phyloP scores from a whole-genome alignment of 805 yeast species.

The Candida xyloterini region DNA sequence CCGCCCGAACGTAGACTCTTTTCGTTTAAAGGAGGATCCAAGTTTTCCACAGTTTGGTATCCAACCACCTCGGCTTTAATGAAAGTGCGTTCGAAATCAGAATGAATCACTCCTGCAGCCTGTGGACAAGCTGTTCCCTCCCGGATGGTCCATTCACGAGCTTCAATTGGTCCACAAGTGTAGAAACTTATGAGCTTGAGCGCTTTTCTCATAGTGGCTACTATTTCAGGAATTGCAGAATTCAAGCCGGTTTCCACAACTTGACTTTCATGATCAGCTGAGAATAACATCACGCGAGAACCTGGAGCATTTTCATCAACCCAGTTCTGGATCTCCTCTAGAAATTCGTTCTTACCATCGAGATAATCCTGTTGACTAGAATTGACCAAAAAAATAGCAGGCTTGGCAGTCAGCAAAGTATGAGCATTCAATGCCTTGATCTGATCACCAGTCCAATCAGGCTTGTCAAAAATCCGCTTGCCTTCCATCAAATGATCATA shows the following conservation, averaged over 20 bases:
- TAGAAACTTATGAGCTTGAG: conserved; percentile 88
- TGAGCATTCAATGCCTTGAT: conserved; percentile 85
- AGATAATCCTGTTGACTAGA: conserved; percentile 84
- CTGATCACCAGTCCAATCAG: conserved; percentile 85
- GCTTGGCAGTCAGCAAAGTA: conserved; percentile 91
- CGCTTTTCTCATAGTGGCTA: conserved; percentile 81
- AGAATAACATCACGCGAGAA: conserved; percentile 36
- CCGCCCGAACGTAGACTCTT: conserved; percentile 81
- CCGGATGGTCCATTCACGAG: conserved; percentile 97
- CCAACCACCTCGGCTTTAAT: conserved; percentile 92
- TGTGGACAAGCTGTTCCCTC: conserved; percentile 93
- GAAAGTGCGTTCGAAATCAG: conserved; percentile 91
- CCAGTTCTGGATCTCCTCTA: conserved; percentile 85
- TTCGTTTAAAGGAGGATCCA: conserved; percentile 64
- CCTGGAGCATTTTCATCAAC: conserved; percentile 84
- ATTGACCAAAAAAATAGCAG: conserved; percentile 88
- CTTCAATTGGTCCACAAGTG: conserved; percentile 95
- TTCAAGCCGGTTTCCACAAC: conserved; percentile 25
- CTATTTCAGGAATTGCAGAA: conserved; percentile 83
- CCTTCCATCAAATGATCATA: conserved; percentile 78
- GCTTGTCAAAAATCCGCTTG: conserved; percentile 77
- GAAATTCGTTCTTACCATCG: conserved; percentile 84
- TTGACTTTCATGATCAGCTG: conserved; percentile 33
- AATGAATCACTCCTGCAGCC: conserved; percentile 98
- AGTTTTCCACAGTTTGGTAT: conserved; percentile 72